phyloP scores from a whole-genome alignment of 371 early-diverging fungal genomes.

The Fennellomyces sp. region DNA sequence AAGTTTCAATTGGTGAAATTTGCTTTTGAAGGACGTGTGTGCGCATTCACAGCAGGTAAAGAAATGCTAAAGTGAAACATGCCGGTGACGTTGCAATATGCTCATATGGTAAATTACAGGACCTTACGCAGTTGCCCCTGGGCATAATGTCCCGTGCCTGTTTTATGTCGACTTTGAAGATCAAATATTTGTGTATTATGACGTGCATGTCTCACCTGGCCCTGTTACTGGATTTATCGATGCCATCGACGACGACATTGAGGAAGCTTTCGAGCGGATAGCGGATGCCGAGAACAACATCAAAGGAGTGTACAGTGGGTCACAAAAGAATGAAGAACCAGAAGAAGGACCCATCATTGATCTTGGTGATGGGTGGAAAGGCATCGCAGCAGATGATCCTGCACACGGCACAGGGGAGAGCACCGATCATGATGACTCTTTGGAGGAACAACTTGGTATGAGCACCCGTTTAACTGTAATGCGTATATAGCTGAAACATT shows the following conservation, averaged over 20 bases:
- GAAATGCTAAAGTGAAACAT: no score
- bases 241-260: conserved; percentile 46
- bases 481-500: neutral
- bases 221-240: conserved; percentile 52
- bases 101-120: conserved; percentile 32
- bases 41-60: conserved; percentile 77
- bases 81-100: no score
- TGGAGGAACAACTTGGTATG: neutral
- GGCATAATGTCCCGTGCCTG: conserved; percentile 76
- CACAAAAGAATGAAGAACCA: conserved; percentile 7
- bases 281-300: conserved; percentile 38
- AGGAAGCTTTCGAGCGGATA: conserved; percentile 46
- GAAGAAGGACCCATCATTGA: conserved; percentile 30
- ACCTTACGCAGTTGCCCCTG: conserved; percentile 67
- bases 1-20: conserved; percentile 74
- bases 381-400: conserved; percentile 25
- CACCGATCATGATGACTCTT: neutral
- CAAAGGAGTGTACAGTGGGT: conserved; percentile 18
- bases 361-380: conserved; percentile 52
- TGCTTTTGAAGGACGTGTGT: conserved; percentile 81
- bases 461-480: no score
- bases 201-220: conserved; percentile 56
- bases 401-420: conserved; percentile 2
- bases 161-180: conserved; percentile 86
- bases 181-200: conserved; percentile 81